Percentiles rank a stretch among this genome's conserved stretches.
These are phyloP conservation scores for Spinacia oleracea DNA, from an alignment of 179 eudicot genomes.

Conservation along the genomic window DNA sequence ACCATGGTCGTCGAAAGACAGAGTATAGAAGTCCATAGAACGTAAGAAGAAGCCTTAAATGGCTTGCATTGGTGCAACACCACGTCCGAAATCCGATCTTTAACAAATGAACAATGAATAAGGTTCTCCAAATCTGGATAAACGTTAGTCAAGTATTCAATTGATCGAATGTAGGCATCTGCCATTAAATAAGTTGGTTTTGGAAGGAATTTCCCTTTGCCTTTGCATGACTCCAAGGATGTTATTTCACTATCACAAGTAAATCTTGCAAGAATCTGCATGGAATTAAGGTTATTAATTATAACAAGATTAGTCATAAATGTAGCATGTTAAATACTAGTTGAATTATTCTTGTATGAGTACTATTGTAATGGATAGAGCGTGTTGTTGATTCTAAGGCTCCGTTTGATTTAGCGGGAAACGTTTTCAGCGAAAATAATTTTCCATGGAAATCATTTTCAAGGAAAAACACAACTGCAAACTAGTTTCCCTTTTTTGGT, in stretches of 20 bases:
- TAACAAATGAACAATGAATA: constrained; percentile 48
- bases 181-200: constrained; percentile 41
- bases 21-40: constrained; percentile 52
- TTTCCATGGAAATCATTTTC: too few species aligned
- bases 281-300: too few species aligned
- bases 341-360: too few species aligned
- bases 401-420: too few species aligned
- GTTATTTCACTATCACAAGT: constrained; percentile 41
- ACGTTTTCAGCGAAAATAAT: too few species aligned
- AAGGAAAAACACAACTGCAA: too few species aligned
- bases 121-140: constrained; percentile 58
- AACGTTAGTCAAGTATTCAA: constrained; percentile 46
- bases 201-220: constrained; percentile 45
- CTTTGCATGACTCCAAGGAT: constrained; percentile 32
- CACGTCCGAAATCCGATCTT: constrained; percentile 39
- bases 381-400: background rate
- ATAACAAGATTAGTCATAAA: too few species aligned
- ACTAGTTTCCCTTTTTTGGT: too few species aligned
- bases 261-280: constrained; percentile 60
- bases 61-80: constrained; percentile 53
- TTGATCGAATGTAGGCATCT: constrained; percentile 53
- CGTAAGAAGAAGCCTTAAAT: constrained; percentile 33
- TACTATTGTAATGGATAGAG: too few species aligned
- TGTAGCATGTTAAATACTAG: too few species aligned
- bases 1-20: constrained; percentile 54